Conservation (phyloP, 164 flowering plant species). For the Magnolia sinica region DNA sequence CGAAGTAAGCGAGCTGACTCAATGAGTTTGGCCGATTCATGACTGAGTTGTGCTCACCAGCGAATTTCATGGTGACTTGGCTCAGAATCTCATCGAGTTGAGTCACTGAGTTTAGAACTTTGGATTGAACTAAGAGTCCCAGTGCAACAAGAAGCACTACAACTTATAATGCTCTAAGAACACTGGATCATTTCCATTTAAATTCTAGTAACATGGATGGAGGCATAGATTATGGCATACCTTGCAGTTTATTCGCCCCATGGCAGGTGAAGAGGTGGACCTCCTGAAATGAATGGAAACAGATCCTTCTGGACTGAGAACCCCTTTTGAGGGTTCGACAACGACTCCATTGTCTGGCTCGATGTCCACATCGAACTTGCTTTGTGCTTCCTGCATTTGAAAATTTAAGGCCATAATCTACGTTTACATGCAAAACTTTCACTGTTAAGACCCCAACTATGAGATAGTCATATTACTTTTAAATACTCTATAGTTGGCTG, state of each 20-base stretch:
- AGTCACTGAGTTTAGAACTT: too few species aligned
- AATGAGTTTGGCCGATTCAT: too few species aligned
- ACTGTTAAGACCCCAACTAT: background rate
- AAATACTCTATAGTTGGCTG: background rate
- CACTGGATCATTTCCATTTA: too few species aligned
- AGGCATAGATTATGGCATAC: constrained; percentile 25
- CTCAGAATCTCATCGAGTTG: too few species aligned
- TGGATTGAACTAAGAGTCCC: too few species aligned
- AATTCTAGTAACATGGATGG: background rate
- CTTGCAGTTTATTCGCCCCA: constrained; percentile 78
- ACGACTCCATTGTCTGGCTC: constrained; percentile 63
- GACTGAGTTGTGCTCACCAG: too few species aligned
- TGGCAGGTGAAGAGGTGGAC: constrained; percentile 52
- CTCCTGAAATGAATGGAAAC: constrained; percentile 64
- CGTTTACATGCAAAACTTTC: too few species aligned
- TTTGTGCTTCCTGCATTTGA: constrained; percentile 73
- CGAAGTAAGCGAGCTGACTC: too few species aligned
- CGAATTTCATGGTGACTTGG: too few species aligned
- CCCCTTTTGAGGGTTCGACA: constrained; percentile 68
- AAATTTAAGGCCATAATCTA: constrained; percentile 3
- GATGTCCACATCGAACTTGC: constrained; percentile 66
- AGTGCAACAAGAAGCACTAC: too few species aligned
- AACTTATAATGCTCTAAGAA: too few species aligned
- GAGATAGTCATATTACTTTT: background rate
- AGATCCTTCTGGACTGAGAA: constrained; percentile 65